These are phyloP conservation scores for Erythrobasidium hasegawianum DNA, from an alignment of 1,284 basidiomycete species.

Conservation along the genomic window DNA sequence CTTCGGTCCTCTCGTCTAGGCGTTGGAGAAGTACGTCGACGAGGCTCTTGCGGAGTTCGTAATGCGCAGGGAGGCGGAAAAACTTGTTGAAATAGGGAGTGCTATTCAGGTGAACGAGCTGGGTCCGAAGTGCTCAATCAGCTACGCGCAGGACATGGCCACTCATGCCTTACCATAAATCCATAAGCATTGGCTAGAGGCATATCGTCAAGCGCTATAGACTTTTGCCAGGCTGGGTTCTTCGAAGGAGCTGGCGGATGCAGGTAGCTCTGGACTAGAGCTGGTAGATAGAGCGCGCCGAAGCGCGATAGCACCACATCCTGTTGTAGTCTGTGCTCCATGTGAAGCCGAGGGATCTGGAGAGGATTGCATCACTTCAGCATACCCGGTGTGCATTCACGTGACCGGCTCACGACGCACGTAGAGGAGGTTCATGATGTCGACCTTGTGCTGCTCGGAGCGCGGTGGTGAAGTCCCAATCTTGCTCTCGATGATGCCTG, in stretches of 20 bases:
- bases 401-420: not conserved
- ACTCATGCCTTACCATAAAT: constrained; percentile 7
- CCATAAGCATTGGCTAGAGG: constrained; percentile 30
- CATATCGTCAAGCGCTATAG: constrained; percentile 22
- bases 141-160: no score
- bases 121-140: no score
- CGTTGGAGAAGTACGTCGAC: constrained; percentile 15
- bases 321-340: constrained; percentile 23
- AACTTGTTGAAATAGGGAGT: constrained; percentile 32
- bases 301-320: constrained; percentile 33
- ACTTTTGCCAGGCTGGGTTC: constrained; percentile 19
- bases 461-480: constrained; percentile 25
- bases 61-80: constrained; percentile 13
- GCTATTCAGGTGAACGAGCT: constrained; percentile 31
- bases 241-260: constrained; percentile 13
- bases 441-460: constrained; percentile 32
- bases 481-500: constrained; percentile 24
- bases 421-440: constrained; percentile 31
- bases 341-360: constrained; percentile 27
- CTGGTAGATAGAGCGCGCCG: constrained; percentile 24
- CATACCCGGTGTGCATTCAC: no score
- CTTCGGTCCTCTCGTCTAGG: constrained; percentile 10
- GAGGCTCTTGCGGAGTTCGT: constrained; percentile 8
- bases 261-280: constrained; percentile 19
- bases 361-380: constrained; percentile 13